Conservation (phyloP, 345 rosid species). For the Populus deltoides region DNA sequence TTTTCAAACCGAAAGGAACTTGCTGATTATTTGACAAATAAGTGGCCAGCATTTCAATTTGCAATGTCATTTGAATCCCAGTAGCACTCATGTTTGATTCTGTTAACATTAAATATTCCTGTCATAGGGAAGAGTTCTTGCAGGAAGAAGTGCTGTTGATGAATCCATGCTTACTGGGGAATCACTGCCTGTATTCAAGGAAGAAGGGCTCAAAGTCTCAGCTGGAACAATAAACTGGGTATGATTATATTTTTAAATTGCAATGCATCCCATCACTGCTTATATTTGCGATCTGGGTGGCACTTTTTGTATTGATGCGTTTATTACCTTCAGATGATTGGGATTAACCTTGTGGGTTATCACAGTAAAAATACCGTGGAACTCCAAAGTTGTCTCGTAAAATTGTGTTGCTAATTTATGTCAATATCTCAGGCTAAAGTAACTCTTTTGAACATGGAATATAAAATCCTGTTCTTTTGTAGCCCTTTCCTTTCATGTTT, state of each 20-base stretch:
- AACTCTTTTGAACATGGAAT: neutral
- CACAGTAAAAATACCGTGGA: neutral
- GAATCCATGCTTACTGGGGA: conserved; percentile 99
- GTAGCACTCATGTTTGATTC: neutral
- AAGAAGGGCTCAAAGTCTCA: conserved; percentile 64
- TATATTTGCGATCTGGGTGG: conserved; percentile 3
- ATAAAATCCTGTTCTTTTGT: neutral
- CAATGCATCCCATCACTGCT: neutral
- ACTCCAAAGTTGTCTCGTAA: conserved; percentile 1
- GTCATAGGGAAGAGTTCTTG: conserved; percentile 72
- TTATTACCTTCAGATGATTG: neutral
- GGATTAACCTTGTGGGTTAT: conserved; percentile 3
- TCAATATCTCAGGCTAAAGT: neutral
- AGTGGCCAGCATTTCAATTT: neutral
- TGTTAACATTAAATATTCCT: conserved; percentile 18
- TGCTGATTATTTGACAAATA: neutral
- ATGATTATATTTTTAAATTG: conserved; percentile 18
- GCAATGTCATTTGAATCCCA: neutral
- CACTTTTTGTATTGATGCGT: neutral
- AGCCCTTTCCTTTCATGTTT: neutral
- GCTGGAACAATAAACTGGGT: conserved; percentile 98
- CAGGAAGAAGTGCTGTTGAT: conserved; percentile 95
- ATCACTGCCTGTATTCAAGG: conserved; percentile 90
- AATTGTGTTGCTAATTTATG: conserved; percentile 1
- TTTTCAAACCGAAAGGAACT: neutral